These are phyloP conservation scores for Croton laevigatus DNA, from an alignment of 441 rosid genomes.

Conservation along the genomic window DNA sequence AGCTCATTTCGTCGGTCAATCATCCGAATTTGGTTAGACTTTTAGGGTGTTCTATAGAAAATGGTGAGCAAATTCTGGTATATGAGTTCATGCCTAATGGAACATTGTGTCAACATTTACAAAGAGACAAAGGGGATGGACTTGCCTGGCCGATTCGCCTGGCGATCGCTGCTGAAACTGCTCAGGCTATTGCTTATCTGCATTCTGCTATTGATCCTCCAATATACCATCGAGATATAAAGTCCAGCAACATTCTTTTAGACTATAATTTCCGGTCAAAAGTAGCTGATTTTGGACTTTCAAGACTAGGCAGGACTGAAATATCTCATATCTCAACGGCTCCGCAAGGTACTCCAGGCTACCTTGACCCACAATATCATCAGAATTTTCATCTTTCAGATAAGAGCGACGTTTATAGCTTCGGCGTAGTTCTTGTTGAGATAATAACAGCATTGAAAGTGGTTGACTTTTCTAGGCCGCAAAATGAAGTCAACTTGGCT, in stretches of 20 bases:
- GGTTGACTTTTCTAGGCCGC: slow-evolving; percentile 70
- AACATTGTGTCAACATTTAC: slow-evolving; percentile 78
- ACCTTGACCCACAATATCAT: slow-evolving; percentile 91
- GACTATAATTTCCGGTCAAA: slow-evolving; percentile 70
- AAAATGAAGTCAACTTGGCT: slow-evolving; percentile 73
- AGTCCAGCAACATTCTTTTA: slow-evolving; percentile 83
- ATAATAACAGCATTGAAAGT: slow-evolving; percentile 75
- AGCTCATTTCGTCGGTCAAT: slow-evolving; percentile 82
- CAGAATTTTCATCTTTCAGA: slow-evolving; percentile 87
- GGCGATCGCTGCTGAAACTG: slow-evolving; percentile 67
- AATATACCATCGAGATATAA: slow-evolving; percentile 85
- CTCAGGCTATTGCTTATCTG: slow-evolving; percentile 79
- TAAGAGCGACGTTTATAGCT: slow-evolving; percentile 88
- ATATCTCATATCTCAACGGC: slow-evolving; percentile 91
- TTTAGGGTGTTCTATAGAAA: slow-evolving; percentile 77
- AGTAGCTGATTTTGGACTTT: slow-evolving; percentile 94
- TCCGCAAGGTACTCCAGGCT: slow-evolving; percentile 98
- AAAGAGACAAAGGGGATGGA: slow-evolving; percentile 63
- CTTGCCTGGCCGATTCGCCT: slow-evolving; percentile 78
- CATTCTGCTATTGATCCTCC: slow-evolving; percentile 80
- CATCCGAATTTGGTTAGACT: slow-evolving; percentile 84
- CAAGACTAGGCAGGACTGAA: slow-evolving; percentile 74
- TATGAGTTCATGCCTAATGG: slow-evolving; percentile 96
- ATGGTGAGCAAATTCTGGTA: slow-evolving; percentile 79
- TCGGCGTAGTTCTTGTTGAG: slow-evolving; percentile 86